A percentile compares a stretch with the other conserved stretches of the same genome.
phyloP scores from a whole-genome alignment of 805 yeast genomes.

The Candida montana region DNA sequence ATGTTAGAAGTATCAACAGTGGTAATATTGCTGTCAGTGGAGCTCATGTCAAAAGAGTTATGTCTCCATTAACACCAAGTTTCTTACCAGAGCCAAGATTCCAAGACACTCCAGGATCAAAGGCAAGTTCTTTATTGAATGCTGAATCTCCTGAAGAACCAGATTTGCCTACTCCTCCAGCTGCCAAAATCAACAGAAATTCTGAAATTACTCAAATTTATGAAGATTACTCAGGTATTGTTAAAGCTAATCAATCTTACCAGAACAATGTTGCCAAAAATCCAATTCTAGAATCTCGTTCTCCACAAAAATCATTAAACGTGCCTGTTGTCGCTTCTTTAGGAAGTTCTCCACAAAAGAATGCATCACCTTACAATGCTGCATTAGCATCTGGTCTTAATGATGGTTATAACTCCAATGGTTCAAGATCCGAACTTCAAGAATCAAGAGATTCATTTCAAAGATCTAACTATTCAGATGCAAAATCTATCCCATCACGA shows the following conservation, averaged over 20 bases:
- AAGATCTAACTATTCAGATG: conserved; percentile 6
- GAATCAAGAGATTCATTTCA: conserved; percentile 6
- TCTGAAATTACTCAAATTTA: conserved; percentile 29
- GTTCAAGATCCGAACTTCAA: neutral
- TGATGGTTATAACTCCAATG: conserved; percentile 12
- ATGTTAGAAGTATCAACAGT: conserved; percentile 11
- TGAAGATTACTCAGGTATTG: conserved; percentile 27
- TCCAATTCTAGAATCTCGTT: neutral
- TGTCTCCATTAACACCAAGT: conserved; percentile 32
- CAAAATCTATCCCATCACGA: conserved; percentile 2
- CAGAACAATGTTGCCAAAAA: neutral
- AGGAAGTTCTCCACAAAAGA: neutral
- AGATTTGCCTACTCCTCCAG: conserved; percentile 10
- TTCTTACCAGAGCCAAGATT: conserved; percentile 31
- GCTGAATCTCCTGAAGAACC: conserved; percentile 13
- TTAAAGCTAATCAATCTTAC: conserved; percentile 8
- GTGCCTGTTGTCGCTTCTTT: neutral
- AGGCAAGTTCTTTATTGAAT: conserved; percentile 16
- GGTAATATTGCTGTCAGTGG: neutral
- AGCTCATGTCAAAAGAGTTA: conserved; percentile 17
- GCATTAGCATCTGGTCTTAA: conserved; percentile 5
- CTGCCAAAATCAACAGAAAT: conserved; percentile 20
- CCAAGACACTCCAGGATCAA: conserved; percentile 22
- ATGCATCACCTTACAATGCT: conserved; percentile 4
- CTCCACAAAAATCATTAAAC: neutral